Evolutionary conservation across 768 basidiomycete genomes (phyloP).

Genomic region (Auriculariales sp.): DNA sequence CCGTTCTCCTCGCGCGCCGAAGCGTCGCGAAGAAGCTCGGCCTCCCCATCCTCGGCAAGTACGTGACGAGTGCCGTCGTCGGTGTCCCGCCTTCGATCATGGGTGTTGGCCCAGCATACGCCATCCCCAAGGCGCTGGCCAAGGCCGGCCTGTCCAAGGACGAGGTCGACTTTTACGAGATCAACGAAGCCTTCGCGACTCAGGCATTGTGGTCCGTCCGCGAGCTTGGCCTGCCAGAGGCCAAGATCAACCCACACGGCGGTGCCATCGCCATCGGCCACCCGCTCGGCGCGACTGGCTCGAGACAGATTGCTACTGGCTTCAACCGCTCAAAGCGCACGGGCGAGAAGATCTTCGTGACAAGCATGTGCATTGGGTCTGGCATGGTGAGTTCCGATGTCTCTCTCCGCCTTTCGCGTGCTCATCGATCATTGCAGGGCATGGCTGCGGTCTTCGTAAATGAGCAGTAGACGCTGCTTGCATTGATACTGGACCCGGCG

Average conservation of each 20-base stretch:
- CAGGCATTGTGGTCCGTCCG: slow-evolving; percentile 57
- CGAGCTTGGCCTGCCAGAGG: slow-evolving; percentile 50
- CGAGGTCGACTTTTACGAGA: slow-evolving; percentile 84
- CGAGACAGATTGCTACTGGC: slow-evolving; percentile 78
- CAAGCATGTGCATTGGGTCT: slow-evolving; percentile 82
- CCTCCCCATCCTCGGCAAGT: slow-evolving; percentile 81
- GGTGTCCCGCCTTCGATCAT: slow-evolving; percentile 82
- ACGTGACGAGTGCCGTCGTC: slow-evolving; percentile 47
- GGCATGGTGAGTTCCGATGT: slow-evolving; percentile 37
- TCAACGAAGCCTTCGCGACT: slow-evolving; percentile 79
- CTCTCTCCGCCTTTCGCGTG: not conserved
- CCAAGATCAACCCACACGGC: slow-evolving; percentile 77
- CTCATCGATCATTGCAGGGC: slow-evolving; percentile 20
- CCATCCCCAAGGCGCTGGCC: slow-evolving; percentile 61
- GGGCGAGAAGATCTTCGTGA: slow-evolving; percentile 63
- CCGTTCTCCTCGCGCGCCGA: slow-evolving; percentile 70
- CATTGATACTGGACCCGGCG: too few relatives aligned
- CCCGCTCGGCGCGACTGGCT: slow-evolving; percentile 72
- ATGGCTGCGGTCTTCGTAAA: slow-evolving; percentile 80
- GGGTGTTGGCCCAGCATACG: slow-evolving; percentile 85
- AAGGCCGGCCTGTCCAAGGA: slow-evolving; percentile 45
- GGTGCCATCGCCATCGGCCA: slow-evolving; percentile 87
- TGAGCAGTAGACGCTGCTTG: slow-evolving; percentile 56
- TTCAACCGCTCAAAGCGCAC: slow-evolving; percentile 69
- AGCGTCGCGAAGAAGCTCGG: slow-evolving; percentile 69